A percentile compares a stretch with the other conserved stretches of the same genome.
These are phyloP conservation scores for Botrytis pseudocinerea DNA, from an alignment of 2,329 filamentous ascomycete species.

Conservation along the genomic window DNA sequence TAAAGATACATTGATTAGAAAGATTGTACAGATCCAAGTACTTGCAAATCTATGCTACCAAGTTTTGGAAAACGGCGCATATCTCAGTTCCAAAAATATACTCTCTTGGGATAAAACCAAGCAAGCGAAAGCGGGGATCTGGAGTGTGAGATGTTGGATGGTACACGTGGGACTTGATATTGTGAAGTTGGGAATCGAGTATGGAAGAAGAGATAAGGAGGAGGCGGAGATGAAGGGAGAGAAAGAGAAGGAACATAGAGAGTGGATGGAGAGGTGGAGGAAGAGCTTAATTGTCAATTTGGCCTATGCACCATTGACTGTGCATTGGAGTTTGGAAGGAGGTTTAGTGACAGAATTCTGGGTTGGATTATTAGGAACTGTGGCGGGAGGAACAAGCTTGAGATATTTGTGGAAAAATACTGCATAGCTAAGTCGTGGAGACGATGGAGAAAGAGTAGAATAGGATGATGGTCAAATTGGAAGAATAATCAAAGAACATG, in stretches of 20 bases:
- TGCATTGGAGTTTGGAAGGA: constrained; percentile 77
- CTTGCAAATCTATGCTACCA: constrained; percentile 70
- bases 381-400: constrained; percentile 49
- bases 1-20: constrained; percentile 48
- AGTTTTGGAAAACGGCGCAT: constrained; percentile 79
- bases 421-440: neutral
- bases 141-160: constrained; percentile 80
- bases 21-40: constrained; percentile 68
- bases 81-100: constrained; percentile 72
- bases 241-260: constrained; percentile 41
- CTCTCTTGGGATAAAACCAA: constrained; percentile 58
- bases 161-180: constrained; percentile 77
- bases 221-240: constrained; percentile 35
- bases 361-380: constrained; percentile 58
- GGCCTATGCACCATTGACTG: constrained; percentile 77
- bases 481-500: neutral
- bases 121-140: constrained; percentile 62
- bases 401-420: constrained; percentile 47
- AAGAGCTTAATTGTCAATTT: constrained; percentile 67
- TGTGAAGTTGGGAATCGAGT: constrained; percentile 53
- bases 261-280: constrained; percentile 53
- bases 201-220: constrained; percentile 38
- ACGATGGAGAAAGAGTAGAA: neutral
- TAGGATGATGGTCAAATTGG: neutral
- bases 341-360: constrained; percentile 61